Conservation (phyloP, 2,329 filamentous ascomycete species). For the Penicillium sp. region DNA sequence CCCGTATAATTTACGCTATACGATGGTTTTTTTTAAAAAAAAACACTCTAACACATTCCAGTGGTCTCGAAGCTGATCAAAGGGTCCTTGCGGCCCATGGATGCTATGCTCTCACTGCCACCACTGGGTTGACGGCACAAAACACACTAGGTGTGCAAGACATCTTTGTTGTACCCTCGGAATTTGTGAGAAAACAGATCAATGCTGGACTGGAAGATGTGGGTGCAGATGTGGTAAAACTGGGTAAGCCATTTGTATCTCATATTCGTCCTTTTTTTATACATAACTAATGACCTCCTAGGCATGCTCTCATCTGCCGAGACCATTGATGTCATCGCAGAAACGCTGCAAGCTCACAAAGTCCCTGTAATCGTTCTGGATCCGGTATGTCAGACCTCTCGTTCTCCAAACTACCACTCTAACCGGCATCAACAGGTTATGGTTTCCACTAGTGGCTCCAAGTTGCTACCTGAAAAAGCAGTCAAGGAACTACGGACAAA, state of each 20-base stretch:
- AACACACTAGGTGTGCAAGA: constrained; percentile 82
- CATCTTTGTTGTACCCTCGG: constrained; percentile 74
- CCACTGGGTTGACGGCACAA: constrained; percentile 92
- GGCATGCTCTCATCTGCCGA: constrained; percentile 78
- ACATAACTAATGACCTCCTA: constrained; percentile 36
- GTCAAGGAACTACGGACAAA: constrained; percentile 41
- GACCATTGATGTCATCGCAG: constrained; percentile 67
- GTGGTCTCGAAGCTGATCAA: constrained; percentile 92
- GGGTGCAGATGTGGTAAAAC: constrained; percentile 86
- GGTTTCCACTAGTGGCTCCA: constrained; percentile 59
- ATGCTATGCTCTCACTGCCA: constrained; percentile 94
- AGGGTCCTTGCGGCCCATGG: constrained; percentile 90
- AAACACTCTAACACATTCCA: constrained; percentile 40
- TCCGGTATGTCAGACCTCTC: constrained; percentile 57
- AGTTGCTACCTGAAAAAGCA: constrained; percentile 47
- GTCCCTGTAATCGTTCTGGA: constrained; percentile 67
- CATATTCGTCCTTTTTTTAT: background rate
- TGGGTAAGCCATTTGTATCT: constrained; percentile 57
- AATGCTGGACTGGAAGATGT: constrained; percentile 81
- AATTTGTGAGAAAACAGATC: constrained; percentile 81
- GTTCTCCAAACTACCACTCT: constrained; percentile 9
- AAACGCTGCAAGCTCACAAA: constrained; percentile 59
- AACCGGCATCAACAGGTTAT: constrained; percentile 66
- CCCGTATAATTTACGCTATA: background rate
- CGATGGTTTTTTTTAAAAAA: too few species aligned